Percentiles rank a stretch among this genome's conserved stretches.
Evolutionary conservation across 164 flowering plant genomes (phyloP).

Genomic region (Tetrastigma voinierianum): DNA sequence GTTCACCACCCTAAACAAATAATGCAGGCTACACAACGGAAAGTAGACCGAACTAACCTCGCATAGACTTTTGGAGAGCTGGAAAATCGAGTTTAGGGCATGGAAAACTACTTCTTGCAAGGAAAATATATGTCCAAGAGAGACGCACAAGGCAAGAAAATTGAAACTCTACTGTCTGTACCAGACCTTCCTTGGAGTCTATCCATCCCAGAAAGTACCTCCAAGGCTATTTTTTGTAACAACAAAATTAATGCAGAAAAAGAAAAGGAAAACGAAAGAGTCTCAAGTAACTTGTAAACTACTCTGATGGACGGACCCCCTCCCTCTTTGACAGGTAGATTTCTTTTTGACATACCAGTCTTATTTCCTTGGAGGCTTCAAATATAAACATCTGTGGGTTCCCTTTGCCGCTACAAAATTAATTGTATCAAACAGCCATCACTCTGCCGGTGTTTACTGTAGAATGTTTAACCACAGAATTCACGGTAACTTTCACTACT

Average conservation of each 20-base stretch:
- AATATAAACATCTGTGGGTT: background rate
- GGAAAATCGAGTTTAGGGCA: too few species aligned
- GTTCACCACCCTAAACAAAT: too few species aligned
- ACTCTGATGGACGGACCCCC: slow-evolving; percentile 9
- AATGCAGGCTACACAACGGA: too few species aligned
- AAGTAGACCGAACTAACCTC: too few species aligned
- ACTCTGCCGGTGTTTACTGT: background rate
- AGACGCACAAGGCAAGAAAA: background rate
- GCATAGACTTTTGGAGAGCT: too few species aligned
- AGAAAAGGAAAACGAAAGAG: background rate
- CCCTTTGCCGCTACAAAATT: slow-evolving; percentile 9
- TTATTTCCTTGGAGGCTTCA: slow-evolving; percentile 1
- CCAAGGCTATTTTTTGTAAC: background rate
- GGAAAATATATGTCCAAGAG: too few species aligned
- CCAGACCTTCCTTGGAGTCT: slow-evolving; percentile 4
- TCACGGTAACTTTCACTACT: too few species aligned
- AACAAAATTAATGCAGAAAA: slow-evolving; percentile 2
- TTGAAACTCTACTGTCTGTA: slow-evolving; percentile 5
- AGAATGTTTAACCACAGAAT: too few species aligned
- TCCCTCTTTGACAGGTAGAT: slow-evolving; percentile 6
- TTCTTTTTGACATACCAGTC: slow-evolving; percentile 8
- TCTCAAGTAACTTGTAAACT: background rate
- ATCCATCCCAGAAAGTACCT: background rate
- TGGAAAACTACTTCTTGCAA: too few species aligned
- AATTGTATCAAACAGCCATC: slow-evolving; percentile 5